These are phyloP conservation scores for Fusarium fracticaudum DNA, from an alignment of 2,329 filamentous ascomycete genomes.

Conservation along the genomic window DNA sequence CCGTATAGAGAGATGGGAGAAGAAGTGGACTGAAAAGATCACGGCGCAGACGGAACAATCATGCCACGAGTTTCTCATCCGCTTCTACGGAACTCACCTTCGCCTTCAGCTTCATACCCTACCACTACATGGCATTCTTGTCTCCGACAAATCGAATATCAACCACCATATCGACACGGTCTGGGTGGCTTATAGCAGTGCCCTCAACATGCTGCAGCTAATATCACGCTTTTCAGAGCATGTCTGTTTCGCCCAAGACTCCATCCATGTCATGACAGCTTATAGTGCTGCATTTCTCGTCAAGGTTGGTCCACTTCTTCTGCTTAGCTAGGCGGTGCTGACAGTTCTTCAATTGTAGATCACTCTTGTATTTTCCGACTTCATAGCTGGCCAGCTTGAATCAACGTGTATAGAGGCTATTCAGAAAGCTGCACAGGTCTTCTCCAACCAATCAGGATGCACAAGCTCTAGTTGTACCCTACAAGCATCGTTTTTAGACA, in stretches of 20 bases:
- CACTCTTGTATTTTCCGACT: neutral
- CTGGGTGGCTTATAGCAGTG: neutral
- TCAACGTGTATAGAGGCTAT: neutral
- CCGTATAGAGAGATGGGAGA: neutral
- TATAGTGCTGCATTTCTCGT: neutral
- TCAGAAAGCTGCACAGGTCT: neutral
- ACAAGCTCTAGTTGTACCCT: neutral
- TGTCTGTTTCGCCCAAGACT: neutral
- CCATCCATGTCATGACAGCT: neutral
- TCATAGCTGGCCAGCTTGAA: neutral
- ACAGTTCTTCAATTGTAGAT: accelerated
- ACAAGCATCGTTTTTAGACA: neutral
- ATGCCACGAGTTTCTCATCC: neutral
- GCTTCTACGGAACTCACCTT: neutral
- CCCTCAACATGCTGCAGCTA: neutral
- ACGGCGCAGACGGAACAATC: neutral
- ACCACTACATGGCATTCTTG: neutral
- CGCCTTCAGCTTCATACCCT: neutral
- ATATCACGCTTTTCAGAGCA: neutral
- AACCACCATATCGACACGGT: neutral
- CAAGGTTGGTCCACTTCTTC: neutral
- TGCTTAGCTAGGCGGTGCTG: accelerated
- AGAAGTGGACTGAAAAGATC: neutral
- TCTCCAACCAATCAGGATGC: neutral
- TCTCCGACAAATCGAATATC: neutral